A percentile compares a stretch with the other conserved stretches of the same genome.
phyloP scores from a whole-genome alignment of 75 land plant genomes.

The Sequoia sempervirens region DNA sequence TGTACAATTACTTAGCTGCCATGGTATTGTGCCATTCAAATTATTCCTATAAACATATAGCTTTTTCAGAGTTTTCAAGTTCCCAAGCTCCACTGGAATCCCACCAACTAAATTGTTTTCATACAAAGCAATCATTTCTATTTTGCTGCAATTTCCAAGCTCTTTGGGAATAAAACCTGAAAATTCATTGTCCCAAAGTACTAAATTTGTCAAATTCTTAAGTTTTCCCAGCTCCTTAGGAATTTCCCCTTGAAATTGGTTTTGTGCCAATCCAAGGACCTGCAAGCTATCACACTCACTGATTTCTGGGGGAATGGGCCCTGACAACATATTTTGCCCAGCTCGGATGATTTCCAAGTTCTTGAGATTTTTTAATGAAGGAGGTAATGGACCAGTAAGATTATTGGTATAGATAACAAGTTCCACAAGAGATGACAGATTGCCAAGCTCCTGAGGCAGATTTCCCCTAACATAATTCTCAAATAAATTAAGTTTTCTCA shows the following conservation, averaged over 20 bases:
- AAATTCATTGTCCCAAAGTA: slow-evolving; percentile 52
- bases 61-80: slow-evolving; percentile 34
- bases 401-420: slow-evolving; percentile 42
- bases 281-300: slow-evolving; percentile 42
- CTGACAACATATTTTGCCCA: slow-evolving; percentile 58
- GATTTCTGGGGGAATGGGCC: slow-evolving; percentile 62
- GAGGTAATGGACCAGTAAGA: slow-evolving; percentile 54
- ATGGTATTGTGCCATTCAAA: slow-evolving; percentile 61
- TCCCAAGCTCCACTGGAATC: slow-evolving; percentile 66
- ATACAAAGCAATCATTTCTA: slow-evolving; percentile 60
- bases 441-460: slow-evolving; percentile 51
- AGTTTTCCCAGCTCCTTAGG: slow-evolving; percentile 66
- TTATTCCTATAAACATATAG: slow-evolving; percentile 50
- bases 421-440: slow-evolving; percentile 34
- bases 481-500: slow-evolving; percentile 45
- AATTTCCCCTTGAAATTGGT: slow-evolving; percentile 47
- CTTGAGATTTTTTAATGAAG: slow-evolving; percentile 54
- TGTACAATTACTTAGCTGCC: slow-evolving; percentile 49
- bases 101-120: slow-evolving; percentile 50
- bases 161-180: slow-evolving; percentile 66
- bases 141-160: slow-evolving; percentile 54
- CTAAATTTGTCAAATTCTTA: slow-evolving; percentile 36
- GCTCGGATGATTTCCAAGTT: slow-evolving; percentile 42
- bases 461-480: slow-evolving; percentile 51
- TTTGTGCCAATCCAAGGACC: slow-evolving; percentile 63